Evolutionary conservation across 192 early-diverging fungal genomes (phyloP), one percentile per base, ranked within the genome.

Genomic region (Gamsiella multidivaricata): DNA sequence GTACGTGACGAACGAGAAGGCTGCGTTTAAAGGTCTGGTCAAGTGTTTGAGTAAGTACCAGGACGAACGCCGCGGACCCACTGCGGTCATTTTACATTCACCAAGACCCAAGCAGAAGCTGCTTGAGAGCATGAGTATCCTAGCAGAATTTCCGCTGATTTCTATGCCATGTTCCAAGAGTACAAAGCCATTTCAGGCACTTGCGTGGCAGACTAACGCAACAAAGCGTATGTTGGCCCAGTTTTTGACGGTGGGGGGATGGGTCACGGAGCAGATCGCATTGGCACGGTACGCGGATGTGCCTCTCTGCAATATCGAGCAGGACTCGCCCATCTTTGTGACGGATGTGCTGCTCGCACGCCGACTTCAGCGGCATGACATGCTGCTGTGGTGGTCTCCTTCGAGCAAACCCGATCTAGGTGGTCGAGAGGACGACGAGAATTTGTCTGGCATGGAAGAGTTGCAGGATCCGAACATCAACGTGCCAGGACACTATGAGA

Each of bases 321-420:
- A 91, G 46, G 95, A 98, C 61, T 90, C 92, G 17, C 85, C 91
- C 29, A 52, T 97, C 20, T 96, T 93, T 50, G 70, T 95, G 31
- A 83, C 93, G 0, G 98, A 99, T 73, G 66, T 99, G 10, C 86
- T 91, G 17, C 91, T 97, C 76, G 94, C 96, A 0, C 84, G 96
- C 46, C 84, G 87, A n/a, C 81, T 99, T 60, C 79, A 83, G 17
- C 80, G 87, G n/a, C 83, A 88, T 25, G 93, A 95, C 52, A 91
- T 93, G 80, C 69, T 99, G 1, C 69, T 97, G 31, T 99, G 98
- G 98, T 96, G 90, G 86, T 97, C 95, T 42, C 76, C 89, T 1
- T 88, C 88, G 4, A 84, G 82, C 34, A 88, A 86, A 50, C 95
- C 96, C 0, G 95, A 97, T 78, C 72, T 98, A 18, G 96, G 97